A percentile compares a stretch with the other conserved stretches of the same genome.
Conservation (phyloP, 805 yeast genomes). For the Lipomyces orientalis region DNA sequence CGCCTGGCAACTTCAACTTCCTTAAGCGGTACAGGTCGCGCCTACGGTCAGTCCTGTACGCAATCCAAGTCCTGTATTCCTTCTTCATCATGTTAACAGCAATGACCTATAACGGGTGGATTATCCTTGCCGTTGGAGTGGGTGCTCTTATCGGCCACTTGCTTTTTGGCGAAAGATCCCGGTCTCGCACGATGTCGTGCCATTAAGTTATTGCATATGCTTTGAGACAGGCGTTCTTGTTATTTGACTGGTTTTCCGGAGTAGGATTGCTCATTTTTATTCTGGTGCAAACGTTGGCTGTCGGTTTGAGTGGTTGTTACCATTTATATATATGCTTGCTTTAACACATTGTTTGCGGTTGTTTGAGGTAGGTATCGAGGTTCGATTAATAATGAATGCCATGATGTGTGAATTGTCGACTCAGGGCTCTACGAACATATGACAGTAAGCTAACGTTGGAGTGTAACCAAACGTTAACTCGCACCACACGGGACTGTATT, state of each 20-base stretch:
- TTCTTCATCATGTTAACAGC: constrained; percentile 49
- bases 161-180: not conserved
- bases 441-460: too few species aligned
- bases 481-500: not conserved
- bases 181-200: constrained; percentile 22
- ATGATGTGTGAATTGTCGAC: not conserved
- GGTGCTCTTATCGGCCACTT: constrained; percentile 72
- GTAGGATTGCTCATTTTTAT: too few species aligned
- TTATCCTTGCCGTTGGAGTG: constrained; percentile 69
- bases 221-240: not conserved
- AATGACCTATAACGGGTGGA: constrained; percentile 62
- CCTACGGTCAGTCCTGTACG: constrained; percentile 53
- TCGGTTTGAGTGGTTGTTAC: too few species aligned
- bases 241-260: not conserved
- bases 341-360: too few species aligned
- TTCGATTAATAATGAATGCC: not conserved
- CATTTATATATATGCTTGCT: too few species aligned
- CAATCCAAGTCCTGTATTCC: constrained; percentile 69
- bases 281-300: too few species aligned
- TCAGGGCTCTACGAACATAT: not conserved
- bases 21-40: constrained; percentile 3
- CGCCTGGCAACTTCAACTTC: not conserved
- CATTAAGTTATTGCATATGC: constrained; percentile 14
- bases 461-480: not conserved
- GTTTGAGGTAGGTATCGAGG: too few species aligned